Evolutionary conservation across 2,329 filamentous ascomycete genomes (phyloP).

Genomic region (Kalmusia sp.): DNA sequence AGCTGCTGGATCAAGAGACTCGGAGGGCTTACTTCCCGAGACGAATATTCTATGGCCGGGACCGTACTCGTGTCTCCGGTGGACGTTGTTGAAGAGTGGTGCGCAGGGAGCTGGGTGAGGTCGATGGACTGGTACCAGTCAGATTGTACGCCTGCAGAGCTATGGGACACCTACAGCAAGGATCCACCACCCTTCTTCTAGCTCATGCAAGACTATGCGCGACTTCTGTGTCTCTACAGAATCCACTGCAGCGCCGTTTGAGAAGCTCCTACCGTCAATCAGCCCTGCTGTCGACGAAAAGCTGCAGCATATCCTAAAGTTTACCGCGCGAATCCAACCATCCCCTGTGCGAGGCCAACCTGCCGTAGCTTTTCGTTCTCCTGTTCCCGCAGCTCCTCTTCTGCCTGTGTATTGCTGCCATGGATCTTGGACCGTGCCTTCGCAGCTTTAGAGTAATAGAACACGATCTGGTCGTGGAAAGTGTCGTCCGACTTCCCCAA

Average conservation of each 20-base stretch:
- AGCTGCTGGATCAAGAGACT: conserved; percentile 81
- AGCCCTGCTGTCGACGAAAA: conserved; percentile 17
- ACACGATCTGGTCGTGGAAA: conserved; percentile 84
- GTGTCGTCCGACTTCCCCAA: conserved; percentile 76
- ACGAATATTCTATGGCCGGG: conserved; percentile 76
- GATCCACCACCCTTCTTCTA: conserved; percentile 95
- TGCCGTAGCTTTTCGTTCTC: conserved; percentile 88
- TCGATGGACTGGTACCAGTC: conserved; percentile 70
- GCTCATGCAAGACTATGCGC: conserved; percentile 81
- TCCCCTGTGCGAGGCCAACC: conserved; percentile 94
- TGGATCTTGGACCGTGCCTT: conserved; percentile 37
- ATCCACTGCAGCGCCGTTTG: conserved; percentile 77
- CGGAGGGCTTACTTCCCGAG: conserved; percentile 86
- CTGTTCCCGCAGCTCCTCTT: conserved; percentile 61
- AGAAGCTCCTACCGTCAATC: conserved; percentile 70
- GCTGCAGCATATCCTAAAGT: conserved; percentile 11
- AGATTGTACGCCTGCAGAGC: conserved; percentile 10
- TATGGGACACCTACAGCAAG: conserved; percentile 70
- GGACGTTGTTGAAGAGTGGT: conserved; percentile 39
- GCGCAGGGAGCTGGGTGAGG: conserved; percentile 73
- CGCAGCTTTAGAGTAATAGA: conserved; percentile 74
- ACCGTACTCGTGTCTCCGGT: conserved; percentile 30
- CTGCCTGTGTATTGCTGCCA: conserved; percentile 38
- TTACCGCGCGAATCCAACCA: conserved; percentile 85
- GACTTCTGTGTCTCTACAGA: conserved; percentile 90